These are phyloP conservation scores for Diaporthe longicolla DNA, from an alignment of 2,329 filamentous ascomycete species.

Conservation along the genomic window DNA sequence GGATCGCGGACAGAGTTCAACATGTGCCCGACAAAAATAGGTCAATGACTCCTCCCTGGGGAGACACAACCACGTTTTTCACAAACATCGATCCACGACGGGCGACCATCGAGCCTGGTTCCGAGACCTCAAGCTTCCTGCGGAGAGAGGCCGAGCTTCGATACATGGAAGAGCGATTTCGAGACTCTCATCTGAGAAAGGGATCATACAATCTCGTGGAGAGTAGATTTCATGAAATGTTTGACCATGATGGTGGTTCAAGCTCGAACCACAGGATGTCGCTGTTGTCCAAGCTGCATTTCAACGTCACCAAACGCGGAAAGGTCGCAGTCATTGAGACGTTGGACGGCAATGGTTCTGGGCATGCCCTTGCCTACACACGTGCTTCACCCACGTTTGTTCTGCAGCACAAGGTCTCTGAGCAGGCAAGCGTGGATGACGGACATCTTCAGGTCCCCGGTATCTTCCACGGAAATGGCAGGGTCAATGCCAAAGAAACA, in stretches of 20 bases:
- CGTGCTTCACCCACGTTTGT: constrained; percentile 10
- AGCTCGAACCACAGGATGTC: constrained; percentile 45
- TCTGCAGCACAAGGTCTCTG: not conserved
- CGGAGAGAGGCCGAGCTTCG: constrained; percentile 56
- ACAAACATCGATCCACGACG: constrained; percentile 32
- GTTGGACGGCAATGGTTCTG: constrained; percentile 39
- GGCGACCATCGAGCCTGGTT: constrained; percentile 44
- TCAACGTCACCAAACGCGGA: constrained; percentile 52
- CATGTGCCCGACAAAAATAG: not conserved
- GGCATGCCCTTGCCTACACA: not conserved
- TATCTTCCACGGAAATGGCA: not conserved
- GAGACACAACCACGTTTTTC: constrained; percentile 21
- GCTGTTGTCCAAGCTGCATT: constrained; percentile 54
- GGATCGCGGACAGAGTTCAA: not conserved
- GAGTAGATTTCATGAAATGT: constrained; percentile 60
- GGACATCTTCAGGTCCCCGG: constrained; percentile 35
- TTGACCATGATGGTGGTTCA: constrained; percentile 46
- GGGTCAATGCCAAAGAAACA: not conserved
- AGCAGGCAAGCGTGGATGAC: not conserved
- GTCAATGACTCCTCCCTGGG: constrained; percentile 17
- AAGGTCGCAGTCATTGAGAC: constrained; percentile 40
- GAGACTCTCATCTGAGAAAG: constrained; percentile 50
- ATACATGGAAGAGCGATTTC: constrained; percentile 59
- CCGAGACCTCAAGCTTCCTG: constrained; percentile 56
- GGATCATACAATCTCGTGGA: constrained; percentile 49